Conservation (phyloP, 1,284 basidiomycete genomes). For the Apiotrichum sp. region DNA sequence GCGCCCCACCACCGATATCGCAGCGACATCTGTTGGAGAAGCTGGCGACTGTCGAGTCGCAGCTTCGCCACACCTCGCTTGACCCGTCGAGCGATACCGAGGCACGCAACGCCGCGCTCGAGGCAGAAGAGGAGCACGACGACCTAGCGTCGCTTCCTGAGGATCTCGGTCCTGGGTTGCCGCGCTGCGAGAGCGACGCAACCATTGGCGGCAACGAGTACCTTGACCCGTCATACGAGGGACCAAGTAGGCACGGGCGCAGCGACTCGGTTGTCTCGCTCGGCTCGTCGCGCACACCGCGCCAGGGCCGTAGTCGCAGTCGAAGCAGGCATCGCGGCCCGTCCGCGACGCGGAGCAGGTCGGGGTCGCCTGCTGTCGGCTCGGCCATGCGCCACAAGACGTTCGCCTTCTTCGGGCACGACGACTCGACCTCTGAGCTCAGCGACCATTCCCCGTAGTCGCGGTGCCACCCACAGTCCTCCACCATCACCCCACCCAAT, state of each 20-base stretch:
- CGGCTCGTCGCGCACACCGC: slow-evolving; percentile 7
- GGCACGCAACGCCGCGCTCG: not conserved
- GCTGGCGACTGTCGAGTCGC: slow-evolving; percentile 17
- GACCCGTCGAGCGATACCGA: not conserved
- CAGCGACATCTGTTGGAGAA: slow-evolving; percentile 46
- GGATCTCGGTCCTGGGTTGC: not conserved
- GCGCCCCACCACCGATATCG: slow-evolving; percentile 55
- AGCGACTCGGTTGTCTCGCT: not conserved
- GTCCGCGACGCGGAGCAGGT: not conserved
- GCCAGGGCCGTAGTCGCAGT: slow-evolving; percentile 10
- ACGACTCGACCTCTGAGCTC: slow-evolving; percentile 8
- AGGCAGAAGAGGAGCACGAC: not conserved
- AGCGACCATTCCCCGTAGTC: slow-evolving; percentile 4
- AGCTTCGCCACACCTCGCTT: slow-evolving; percentile 4
- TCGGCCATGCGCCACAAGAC: slow-evolving; percentile 30
- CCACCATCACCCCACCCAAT: no score
- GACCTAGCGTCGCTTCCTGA: not conserved
- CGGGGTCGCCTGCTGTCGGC: slow-evolving; percentile 1
- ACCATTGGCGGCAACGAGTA: slow-evolving; percentile 6
- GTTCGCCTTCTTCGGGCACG: slow-evolving; percentile 45
- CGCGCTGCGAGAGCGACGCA: slow-evolving; percentile 6
- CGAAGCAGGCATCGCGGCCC: not conserved
- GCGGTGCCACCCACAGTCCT: not conserved
- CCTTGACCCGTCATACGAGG: not conserved
- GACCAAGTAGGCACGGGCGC: not conserved